Conservation (phyloP, 2,329 filamentous ascomycete species). For the Trichoderma hamatum region DNA sequence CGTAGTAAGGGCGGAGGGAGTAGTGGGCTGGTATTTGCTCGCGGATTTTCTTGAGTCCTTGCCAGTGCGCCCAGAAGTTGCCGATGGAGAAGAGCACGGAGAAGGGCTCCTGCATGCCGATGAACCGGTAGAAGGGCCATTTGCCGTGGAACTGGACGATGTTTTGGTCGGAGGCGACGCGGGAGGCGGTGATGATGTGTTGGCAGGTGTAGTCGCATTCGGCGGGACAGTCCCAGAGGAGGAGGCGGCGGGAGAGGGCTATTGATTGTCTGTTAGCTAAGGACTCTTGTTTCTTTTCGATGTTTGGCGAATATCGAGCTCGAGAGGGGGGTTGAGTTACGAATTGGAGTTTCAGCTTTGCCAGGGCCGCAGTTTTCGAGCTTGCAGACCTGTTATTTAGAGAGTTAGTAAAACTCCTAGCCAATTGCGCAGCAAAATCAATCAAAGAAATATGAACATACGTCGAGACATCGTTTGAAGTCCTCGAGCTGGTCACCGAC, state of each 20-base stretch:
- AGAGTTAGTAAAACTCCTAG: not conserved
- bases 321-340: slow-evolving; percentile 47
- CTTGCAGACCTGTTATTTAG: slow-evolving; percentile 67
- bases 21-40: slow-evolving; percentile 72
- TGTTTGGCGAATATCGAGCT: not conserved
- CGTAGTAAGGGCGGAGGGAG: slow-evolving; percentile 77
- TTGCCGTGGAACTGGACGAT: slow-evolving; percentile 96
- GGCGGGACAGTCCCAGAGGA: slow-evolving; percentile 87
- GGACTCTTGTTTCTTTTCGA: not conserved
- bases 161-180: slow-evolving; percentile 65
- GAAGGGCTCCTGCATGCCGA: slow-evolving; percentile 94
- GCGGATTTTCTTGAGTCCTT: slow-evolving; percentile 73
- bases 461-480: slow-evolving; percentile 84
- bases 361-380: slow-evolving; percentile 75
- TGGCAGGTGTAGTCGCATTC: slow-evolving; percentile 99
- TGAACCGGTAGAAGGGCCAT: slow-evolving; percentile 91
- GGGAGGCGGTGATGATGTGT: slow-evolving; percentile 79
- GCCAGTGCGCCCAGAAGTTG: slow-evolving; percentile 84
- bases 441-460: slow-evolving; percentile 40
- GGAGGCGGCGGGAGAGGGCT: slow-evolving; percentile 83
- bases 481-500: slow-evolving; percentile 83
- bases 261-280: slow-evolving; percentile 13
- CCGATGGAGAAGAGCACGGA: slow-evolving; percentile 90
- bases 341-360: slow-evolving; percentile 63
- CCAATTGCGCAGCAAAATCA: not conserved